Base-by-base conservation (phyloP, 2,329 filamentous ascomycete species). In the Knufia petricola region DNA sequence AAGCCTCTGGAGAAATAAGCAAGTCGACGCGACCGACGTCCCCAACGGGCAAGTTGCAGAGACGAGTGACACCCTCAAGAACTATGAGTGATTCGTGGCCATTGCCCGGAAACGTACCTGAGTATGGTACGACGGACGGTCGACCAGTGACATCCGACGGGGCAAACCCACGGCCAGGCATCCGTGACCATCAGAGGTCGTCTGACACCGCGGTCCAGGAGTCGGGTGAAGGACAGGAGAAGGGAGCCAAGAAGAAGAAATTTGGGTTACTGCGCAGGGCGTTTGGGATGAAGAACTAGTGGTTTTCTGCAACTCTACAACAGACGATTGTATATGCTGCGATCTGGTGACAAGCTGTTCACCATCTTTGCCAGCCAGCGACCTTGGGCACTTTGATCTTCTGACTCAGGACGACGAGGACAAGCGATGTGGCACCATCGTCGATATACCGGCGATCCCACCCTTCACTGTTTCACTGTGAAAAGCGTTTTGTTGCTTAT, bases 61-160 rank as follows among this genome's bases (percentile, higher is more conserved):
- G 76, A 51, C 68, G 67, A 19, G 65, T 58, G 39, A 66, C 60
- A 6, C 62, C 64, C 15, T 64, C 65, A 32, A 58, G 65, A 30
- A 52, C 63, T 19, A 56, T 57, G 54, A 69, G 57, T 37, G 55
- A 69, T 19, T 68, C 67, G 21, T 80, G 76, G 75, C 75, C 76
- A 1, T 62, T 78, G 3, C 62, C 66, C 12, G 51, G 56, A 17
- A 53, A 50, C 28, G 41, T 46, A 38, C 34, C 40, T 3, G 51
- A 49, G 7, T 44, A 50, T 19, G 37, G 20, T 32, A 43, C 52
- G 12, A 15, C 32, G 9, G 32, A 4, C 13, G 45, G 49, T 38
- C 54, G 60, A 46, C 61, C 61, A 4, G 55, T 47, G 31, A 61
- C 60, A 4, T 52, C 59, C 24, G 59, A 61, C 46, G 60, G 59